Conservation (phyloP, 2,329 filamentous ascomycete species). For the Trichoderma pleuroti region DNA sequence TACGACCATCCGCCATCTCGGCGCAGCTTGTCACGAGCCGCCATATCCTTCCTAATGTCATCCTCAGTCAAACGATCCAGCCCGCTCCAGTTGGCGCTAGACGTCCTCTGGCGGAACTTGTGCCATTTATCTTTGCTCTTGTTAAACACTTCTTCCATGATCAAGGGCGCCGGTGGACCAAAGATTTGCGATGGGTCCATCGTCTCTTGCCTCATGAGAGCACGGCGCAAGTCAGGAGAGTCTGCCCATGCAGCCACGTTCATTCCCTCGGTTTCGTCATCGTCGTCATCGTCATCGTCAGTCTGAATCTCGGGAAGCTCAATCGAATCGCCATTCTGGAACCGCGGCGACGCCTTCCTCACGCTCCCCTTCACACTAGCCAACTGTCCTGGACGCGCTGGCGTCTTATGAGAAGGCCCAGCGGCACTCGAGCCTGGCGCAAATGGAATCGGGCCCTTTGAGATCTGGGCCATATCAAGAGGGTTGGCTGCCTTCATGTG, state of each 20-base stretch:
- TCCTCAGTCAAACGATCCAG: conserved; percentile 81
- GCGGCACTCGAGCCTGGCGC: conserved; percentile 63
- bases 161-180: conserved; percentile 79
- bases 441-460: conserved; percentile 86
- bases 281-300: conserved; percentile 89
- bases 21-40: conserved; percentile 73
- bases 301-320: conserved; percentile 93
- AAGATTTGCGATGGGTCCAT: conserved; percentile 85
- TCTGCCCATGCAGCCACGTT: conserved; percentile 79
- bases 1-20: conserved; percentile 85
- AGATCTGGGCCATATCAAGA: conserved; percentile 81
- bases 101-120: conserved; percentile 86
- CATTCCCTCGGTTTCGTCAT: conserved; percentile 55
- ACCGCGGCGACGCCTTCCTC: conserved; percentile 75
- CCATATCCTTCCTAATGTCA: conserved; percentile 76
- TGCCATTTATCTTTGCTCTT: conserved; percentile 81
- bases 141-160: conserved; percentile 95
- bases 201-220: conserved; percentile 77
- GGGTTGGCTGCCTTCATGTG: conserved; percentile 64
- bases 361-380: conserved; percentile 50
- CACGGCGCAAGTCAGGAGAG: conserved; percentile 72
- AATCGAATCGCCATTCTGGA: conserved; percentile 85
- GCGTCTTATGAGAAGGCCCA: conserved; percentile 63
- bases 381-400: conserved; percentile 51
- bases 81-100: conserved; percentile 89